Conservation (phyloP, 768 basidiomycete genomes). For the Boletus insuetus region DNA sequence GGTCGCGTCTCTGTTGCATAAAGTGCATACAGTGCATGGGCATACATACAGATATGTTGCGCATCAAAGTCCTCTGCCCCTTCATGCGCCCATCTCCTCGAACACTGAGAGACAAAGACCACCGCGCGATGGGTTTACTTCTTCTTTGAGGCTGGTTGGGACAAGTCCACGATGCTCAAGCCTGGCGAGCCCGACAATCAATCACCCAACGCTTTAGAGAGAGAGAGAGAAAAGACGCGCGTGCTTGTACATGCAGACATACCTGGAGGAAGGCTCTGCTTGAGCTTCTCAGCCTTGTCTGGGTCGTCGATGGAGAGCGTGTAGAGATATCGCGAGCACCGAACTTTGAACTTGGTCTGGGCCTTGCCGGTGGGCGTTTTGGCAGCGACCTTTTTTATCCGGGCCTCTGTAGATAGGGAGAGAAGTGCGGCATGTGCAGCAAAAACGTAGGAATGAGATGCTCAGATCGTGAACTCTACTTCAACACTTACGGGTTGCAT, state of each 20-base stretch:
- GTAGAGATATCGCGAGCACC: constrained; percentile 96
- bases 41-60: constrained; percentile 20
- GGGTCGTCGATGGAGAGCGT: constrained; percentile 94
- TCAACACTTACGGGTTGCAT: constrained; percentile 80
- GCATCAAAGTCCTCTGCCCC: constrained; percentile 1
- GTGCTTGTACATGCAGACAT: constrained; percentile 27
- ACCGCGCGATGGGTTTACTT: constrained; percentile 50
- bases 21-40: constrained; percentile 18
- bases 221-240: too few relatives aligned
- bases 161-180: constrained; percentile 69
- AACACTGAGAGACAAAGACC: not conserved
- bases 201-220: too few relatives aligned
- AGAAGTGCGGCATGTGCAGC: too few relatives aligned
- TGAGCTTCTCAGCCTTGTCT: constrained; percentile 98
- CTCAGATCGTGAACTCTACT: not conserved
- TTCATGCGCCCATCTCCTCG: not conserved
- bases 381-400: constrained; percentile 92
- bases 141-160: constrained; percentile 54
- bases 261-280: constrained; percentile 95
- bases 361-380: constrained; percentile 67
- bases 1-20: constrained; percentile 15
- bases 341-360: constrained; percentile 97
- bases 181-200: constrained; percentile 38
- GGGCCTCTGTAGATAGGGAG: constrained; percentile 64
- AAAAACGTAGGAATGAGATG: not conserved